A percentile compares a stretch with the other conserved stretches of the same genome.
phyloP scores from a whole-genome alignment of 2,329 filamentous ascomycete species.

The Monilinia vaccinii-corymbosi region DNA sequence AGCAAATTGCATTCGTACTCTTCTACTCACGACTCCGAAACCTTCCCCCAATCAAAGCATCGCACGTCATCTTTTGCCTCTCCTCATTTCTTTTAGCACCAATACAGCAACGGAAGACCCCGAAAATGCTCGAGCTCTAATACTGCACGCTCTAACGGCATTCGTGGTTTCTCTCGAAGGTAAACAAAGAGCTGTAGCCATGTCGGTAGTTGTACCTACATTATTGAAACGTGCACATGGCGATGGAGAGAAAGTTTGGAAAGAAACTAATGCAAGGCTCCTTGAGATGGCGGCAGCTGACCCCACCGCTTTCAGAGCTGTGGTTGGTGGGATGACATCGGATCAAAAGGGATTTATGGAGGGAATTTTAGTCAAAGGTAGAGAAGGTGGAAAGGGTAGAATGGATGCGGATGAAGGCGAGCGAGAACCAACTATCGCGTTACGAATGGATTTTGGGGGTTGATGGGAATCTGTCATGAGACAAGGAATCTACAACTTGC shows the following conservation, averaged over 20 bases:
- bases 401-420: conserved; percentile 36
- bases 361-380: conserved; percentile 62
- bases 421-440: conserved; percentile 71
- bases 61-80: conserved; percentile 63
- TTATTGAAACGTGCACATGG: conserved; percentile 63
- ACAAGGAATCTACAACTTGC: not conserved
- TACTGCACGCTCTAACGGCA: conserved; percentile 67
- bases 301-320: conserved; percentile 60
- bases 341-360: conserved; percentile 72
- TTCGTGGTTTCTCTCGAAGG: conserved; percentile 47
- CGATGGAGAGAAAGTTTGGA: conserved; percentile 49
- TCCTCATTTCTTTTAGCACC: conserved; percentile 66
- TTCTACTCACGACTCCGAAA: conserved; percentile 59
- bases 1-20: conserved; percentile 77
- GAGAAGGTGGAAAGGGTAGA: conserved; percentile 35
- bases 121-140: conserved; percentile 60
- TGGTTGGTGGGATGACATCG: conserved; percentile 62
- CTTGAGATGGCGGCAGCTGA: conserved; percentile 74
- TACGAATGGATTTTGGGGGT: conserved; percentile 84
- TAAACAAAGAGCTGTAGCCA: conserved; percentile 47
- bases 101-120: conserved; percentile 67
- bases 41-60: conserved; percentile 63
- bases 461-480: conserved; percentile 32
- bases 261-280: conserved; percentile 66
- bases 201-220: conserved; percentile 68